Conservation (phyloP, 768 basidiomycete species). For the Dacryopinax spathularia region DNA sequence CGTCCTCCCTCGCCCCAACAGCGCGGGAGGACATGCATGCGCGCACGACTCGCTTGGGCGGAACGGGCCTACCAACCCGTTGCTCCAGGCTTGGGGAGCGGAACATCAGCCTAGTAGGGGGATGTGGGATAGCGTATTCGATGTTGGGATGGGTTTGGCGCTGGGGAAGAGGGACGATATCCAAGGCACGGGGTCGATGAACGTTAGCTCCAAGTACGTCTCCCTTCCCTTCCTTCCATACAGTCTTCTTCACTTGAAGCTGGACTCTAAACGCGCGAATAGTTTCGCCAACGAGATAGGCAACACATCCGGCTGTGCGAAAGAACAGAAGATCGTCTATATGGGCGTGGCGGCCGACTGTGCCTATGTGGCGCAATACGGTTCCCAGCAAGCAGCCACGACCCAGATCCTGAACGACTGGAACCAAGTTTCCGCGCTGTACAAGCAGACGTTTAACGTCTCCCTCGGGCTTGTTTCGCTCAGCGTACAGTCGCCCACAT, state of each 20-base stretch:
- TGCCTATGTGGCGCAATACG: constrained; percentile 53
- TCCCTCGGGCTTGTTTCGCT: constrained; percentile 72
- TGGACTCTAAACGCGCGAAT: constrained; percentile 11
- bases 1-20: constrained; percentile 22
- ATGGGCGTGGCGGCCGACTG: constrained; percentile 87
- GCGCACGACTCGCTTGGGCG: constrained; percentile 55
- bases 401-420: constrained; percentile 60
- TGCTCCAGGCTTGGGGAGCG: constrained; percentile 21
- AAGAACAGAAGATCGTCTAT: constrained; percentile 54
- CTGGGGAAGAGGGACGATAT: neutral
- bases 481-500: constrained; percentile 50
- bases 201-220: constrained; percentile 42
- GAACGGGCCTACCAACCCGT: constrained; percentile 51
- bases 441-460: constrained; percentile 70
- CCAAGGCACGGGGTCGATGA: constrained; percentile 23
- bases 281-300: constrained; percentile 64
- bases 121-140: neutral
- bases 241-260: neutral
- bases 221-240: neutral
- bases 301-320: constrained; percentile 54
- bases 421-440: constrained; percentile 64
- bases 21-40: constrained; percentile 32
- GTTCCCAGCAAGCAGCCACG: constrained; percentile 49
- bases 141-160: neutral
- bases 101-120: neutral